Evolutionary conservation across 225 moss, liverwort and hornwort species (phyloP).

Genomic region (Straminergon stramineum): DNA sequence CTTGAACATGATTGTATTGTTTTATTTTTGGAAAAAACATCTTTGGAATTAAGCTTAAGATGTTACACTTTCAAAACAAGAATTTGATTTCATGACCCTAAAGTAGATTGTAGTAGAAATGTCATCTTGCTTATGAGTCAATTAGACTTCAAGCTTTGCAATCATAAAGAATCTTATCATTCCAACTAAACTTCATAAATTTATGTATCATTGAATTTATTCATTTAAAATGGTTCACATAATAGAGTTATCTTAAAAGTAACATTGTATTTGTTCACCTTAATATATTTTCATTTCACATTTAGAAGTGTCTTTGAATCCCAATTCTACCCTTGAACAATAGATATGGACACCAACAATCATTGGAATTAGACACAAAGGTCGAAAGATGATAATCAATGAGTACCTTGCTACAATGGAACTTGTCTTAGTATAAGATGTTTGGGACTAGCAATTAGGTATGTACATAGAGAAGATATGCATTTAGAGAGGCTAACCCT

Average conservation of each 20-base stretch:
- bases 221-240: background rate
- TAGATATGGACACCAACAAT: fast-evolving
- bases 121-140: background rate
- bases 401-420: background rate
- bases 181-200: too few relatives aligned
- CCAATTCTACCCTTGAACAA: background rate
- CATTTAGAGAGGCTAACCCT: too few relatives aligned
- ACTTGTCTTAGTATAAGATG: too few relatives aligned
- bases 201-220: background rate
- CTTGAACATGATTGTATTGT: background rate
- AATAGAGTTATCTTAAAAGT: too few relatives aligned
- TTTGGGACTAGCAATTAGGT: too few relatives aligned
- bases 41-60: background rate
- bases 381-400: background rate
- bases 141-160: background rate
- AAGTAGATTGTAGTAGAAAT: background rate
- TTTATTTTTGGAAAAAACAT: background rate
- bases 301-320: background rate
- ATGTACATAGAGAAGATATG: too few relatives aligned
- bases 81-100: background rate
- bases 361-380: background rate
- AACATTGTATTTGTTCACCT: background rate
- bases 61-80: background rate
- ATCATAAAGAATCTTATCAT: background rate
- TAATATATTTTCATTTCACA: background rate